These are phyloP conservation scores for Nemania sp. DNA, from an alignment of 2,329 filamentous ascomycete genomes.

Conservation along the genomic window DNA sequence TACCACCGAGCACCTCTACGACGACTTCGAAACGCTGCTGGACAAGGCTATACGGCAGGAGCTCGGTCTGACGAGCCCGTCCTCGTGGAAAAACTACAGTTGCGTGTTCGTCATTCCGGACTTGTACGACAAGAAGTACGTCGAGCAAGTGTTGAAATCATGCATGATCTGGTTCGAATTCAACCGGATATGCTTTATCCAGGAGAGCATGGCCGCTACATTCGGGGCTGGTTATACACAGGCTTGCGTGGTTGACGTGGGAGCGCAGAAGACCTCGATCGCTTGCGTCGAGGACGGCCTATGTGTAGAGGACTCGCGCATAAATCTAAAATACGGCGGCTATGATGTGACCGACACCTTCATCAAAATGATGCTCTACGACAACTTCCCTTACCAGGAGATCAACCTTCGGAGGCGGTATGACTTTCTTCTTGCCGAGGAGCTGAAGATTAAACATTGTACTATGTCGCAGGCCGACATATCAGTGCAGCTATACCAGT, in stretches of 20 bases:
- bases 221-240: conserved; percentile 95
- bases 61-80: conserved; percentile 74
- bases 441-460: conserved; percentile 90
- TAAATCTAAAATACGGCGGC: conserved; percentile 94
- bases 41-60: conserved; percentile 87
- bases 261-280: conserved; percentile 95
- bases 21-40: conserved; percentile 85
- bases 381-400: conserved; percentile 92
- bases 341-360: conserved; percentile 93
- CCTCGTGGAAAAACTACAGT: conserved; percentile 86
- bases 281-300: conserved; percentile 97
- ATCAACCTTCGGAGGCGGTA: conserved; percentile 90
- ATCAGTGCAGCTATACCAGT: conserved; percentile 84
- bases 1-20: conserved; percentile 76
- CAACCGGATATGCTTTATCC: conserved; percentile 86
- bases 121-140: conserved; percentile 91
- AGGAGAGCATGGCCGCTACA: conserved; percentile 91
- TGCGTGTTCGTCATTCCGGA: conserved; percentile 98
- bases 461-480: conserved; percentile 90
- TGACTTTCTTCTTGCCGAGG: conserved; percentile 91
- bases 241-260: conserved; percentile 93
- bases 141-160: conserved; percentile 81
- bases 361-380: conserved; percentile 96
- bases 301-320: conserved; percentile 88
- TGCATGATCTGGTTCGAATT: conserved; percentile 90